Evolutionary conservation across 2,329 filamentous ascomycete genomes (phyloP), one percentile per base, ranked within the genome.

Genomic region (Fusarium avenaceum): DNA sequence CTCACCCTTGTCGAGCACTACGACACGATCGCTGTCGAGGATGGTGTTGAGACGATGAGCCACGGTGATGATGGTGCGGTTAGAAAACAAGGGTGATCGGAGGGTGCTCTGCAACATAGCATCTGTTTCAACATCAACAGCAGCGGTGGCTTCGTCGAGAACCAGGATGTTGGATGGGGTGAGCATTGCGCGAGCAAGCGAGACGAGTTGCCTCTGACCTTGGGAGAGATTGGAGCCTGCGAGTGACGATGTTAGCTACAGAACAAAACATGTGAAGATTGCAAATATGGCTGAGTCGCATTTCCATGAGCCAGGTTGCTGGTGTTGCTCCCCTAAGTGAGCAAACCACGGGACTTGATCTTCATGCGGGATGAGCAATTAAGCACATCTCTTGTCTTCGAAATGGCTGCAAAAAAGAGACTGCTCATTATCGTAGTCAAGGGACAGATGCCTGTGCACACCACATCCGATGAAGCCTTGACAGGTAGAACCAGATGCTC

Each of bases 21-120:
- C 90, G 65, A 99, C 96, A 50, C 94, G 89, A 81, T 99, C 95
- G 64, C 86, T 88, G 78, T 91, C 89, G 30, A 99, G 86, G 74
- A 99, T 98, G 13, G 96, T 99, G 82, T 98, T 98, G 83, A 99
- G 97, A 56, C 96, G 90, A 82, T 99, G 96, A 26, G 96, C 96
- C 75, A 99, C 97, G 1, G 96, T 99, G 79, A 99, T 97, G 79
- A 99, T 98, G 38, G 96, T 99, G 54, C 93, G 89, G 80, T 97
- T 93, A 65, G 90, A 86, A 82, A 99, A 99, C 17, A 90, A 78
- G 22, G 87, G 85, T 35, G 86, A 86, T 33, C 89, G 85, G 56
- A 90, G 81, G 26, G 89, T 91, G 47, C 80, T 80, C 80, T 91
- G 89, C 55, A 91, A 81, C 81, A 90, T 82, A 55, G 87, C 87